These are phyloP conservation scores for Tetrapisispora fleetii DNA, from an alignment of 805 yeast species.

Conservation along the genomic window DNA sequence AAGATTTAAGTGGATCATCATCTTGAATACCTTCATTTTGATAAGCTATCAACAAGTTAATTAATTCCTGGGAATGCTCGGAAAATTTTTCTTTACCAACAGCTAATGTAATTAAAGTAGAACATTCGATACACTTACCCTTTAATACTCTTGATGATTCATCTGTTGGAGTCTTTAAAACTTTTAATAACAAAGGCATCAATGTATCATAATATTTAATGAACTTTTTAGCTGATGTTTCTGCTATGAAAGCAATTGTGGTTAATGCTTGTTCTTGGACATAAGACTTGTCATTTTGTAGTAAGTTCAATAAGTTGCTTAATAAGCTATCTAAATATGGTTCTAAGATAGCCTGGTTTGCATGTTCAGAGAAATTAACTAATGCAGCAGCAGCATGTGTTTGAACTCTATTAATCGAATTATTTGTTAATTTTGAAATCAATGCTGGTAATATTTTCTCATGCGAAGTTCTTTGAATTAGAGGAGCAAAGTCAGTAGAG, in stretches of 20 bases:
- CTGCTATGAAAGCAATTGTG: slow-evolving; percentile 94
- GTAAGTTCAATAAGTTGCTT: slow-evolving; percentile 58
- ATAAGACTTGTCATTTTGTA: slow-evolving; percentile 80
- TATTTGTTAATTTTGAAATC: slow-evolving; percentile 64
- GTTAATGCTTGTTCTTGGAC: slow-evolving; percentile 97
- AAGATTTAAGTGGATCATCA: slow-evolving; percentile 82
- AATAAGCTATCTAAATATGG: slow-evolving; percentile 85
- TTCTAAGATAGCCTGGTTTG: slow-evolving; percentile 74
- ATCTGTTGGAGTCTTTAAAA: slow-evolving; percentile 42
- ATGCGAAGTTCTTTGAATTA: slow-evolving; percentile 74
- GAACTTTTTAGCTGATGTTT: slow-evolving; percentile 84
- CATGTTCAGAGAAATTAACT: slow-evolving; percentile 90
- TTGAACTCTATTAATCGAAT: slow-evolving; percentile 83
- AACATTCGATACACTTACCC: slow-evolving; percentile 93
- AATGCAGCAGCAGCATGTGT: slow-evolving; percentile 98
- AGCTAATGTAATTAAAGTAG: slow-evolving; percentile 87
- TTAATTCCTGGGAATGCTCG: slow-evolving; percentile 63
- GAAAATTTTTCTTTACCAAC: slow-evolving; percentile 86
- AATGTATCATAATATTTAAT: slow-evolving; percentile 87
- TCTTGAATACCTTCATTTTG: slow-evolving; percentile 49
- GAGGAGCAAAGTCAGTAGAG: slow-evolving; percentile 90
- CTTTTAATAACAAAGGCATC: slow-evolving; percentile 80
- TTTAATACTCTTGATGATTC: slow-evolving; percentile 56
- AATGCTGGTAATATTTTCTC: slow-evolving; percentile 77
- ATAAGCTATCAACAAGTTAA: slow-evolving; percentile 58